A percentile compares a stretch with the other conserved stretches of the same genome.
phyloP scores from a whole-genome alignment of 2,329 filamentous ascomycete species.

The Volutella citrinella region DNA sequence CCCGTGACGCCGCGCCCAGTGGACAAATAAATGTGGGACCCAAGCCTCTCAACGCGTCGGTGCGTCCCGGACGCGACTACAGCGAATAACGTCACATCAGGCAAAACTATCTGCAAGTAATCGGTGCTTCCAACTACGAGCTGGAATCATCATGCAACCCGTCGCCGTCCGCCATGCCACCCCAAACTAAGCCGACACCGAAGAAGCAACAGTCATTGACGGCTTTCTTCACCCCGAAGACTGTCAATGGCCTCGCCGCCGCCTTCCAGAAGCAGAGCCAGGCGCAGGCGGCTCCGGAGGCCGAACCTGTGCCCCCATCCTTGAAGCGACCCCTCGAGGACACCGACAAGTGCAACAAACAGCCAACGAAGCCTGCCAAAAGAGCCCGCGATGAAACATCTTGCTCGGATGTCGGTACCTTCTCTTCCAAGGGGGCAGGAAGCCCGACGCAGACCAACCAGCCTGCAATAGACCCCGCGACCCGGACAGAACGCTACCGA shows the following conservation, averaged over 20 bases:
- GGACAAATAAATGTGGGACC: too few relatives aligned
- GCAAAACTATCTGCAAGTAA: too few relatives aligned
- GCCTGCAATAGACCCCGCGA: constrained; percentile 20
- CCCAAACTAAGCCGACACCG: constrained; percentile 36
- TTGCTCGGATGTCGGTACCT: constrained; percentile 28
- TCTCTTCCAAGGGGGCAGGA: constrained; percentile 25
- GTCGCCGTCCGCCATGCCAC: too few relatives aligned
- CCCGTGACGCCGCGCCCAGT: too few relatives aligned
- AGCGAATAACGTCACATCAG: too few relatives aligned
- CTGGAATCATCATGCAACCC: too few relatives aligned
- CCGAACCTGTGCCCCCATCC: constrained; percentile 27
- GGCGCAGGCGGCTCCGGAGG: constrained; percentile 18
- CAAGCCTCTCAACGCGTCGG: constrained; percentile 28
- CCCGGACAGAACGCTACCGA: constrained; percentile 50
- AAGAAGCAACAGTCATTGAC: constrained; percentile 82
- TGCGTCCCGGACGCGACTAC: not conserved
- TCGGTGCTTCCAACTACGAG: too few relatives aligned
- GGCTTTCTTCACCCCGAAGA: constrained; percentile 74
- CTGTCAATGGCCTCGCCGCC: constrained; percentile 44
- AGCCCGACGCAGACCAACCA: constrained; percentile 2
- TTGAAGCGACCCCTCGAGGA: constrained; percentile 53
- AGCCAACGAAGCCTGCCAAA: constrained; percentile 39
- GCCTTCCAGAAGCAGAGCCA: constrained; percentile 32
- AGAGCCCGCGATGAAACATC: constrained; percentile 42
- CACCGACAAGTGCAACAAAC: constrained; percentile 41